Conservation (phyloP, 148 eudicot genomes). For the Beta vulgaris region DNA sequence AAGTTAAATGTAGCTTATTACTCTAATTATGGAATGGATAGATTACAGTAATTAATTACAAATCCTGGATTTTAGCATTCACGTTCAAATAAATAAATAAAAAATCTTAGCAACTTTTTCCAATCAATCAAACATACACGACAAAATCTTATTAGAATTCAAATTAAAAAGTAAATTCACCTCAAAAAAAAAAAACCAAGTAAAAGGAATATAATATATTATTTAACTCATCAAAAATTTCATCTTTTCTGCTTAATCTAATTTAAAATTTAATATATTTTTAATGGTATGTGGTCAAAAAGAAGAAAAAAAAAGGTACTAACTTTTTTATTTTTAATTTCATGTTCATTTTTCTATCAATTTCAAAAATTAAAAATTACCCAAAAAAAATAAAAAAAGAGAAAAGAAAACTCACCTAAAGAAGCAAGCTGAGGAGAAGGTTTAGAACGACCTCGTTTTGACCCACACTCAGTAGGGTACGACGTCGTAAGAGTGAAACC, state of each 20-base stretch:
- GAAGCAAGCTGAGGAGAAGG: constrained; percentile 34
- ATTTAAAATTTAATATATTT: no score
- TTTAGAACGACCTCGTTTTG: constrained; percentile 47
- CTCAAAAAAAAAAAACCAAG: not conserved
- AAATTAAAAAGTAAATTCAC: not conserved
- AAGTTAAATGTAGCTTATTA: no score
- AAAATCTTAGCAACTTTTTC: not conserved
- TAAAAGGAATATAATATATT: not conserved
- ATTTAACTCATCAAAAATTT: not conserved
- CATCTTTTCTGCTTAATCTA: not conserved
- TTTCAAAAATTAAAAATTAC: not conserved
- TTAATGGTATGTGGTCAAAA: no score
- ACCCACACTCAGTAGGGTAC: not conserved
- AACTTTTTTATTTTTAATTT: no score
- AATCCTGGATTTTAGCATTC: not conserved
- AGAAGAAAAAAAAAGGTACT: no score
- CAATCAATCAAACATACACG: not conserved
- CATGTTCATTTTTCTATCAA: not conserved
- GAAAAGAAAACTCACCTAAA: constrained; percentile 34
- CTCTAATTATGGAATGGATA: not conserved
- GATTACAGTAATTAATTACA: not conserved
- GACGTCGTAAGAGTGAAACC: constrained; percentile 34
- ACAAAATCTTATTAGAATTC: not conserved
- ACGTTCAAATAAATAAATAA: not conserved
- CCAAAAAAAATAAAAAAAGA: not conserved